Base-by-base conservation (phyloP, 2,329 filamentous ascomycete species). In the Colletotrichum musicola region DNA sequence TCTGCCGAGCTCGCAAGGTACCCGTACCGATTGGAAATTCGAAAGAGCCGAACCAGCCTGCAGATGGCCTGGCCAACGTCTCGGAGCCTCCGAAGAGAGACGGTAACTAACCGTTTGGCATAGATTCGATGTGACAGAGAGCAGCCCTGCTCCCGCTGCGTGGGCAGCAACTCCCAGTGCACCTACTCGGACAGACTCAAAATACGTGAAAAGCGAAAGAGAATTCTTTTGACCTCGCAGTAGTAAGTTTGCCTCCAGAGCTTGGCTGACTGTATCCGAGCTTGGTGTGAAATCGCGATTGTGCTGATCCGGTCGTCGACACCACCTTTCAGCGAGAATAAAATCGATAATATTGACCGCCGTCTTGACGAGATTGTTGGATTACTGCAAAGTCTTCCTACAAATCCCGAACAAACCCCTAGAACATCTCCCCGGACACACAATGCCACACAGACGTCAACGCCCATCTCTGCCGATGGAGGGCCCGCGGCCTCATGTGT, bases 381-480 rank as follows among this genome's bases (percentile, higher is more conserved):
- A 14, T n/a, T 42, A 3, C 13, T 42, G 13, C 10, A 42, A n/a
- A 42, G 30, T 35, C 40, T n/a, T 42, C 40, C 13, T 42, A 1
- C 40, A 16, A n/a, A 42, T 5, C 12, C 40, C 16, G 13, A 42
- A 42, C 3, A 42, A 42, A 14, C 13, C 10, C 12, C 12, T 9
- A 9, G 27, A 30, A 16, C 40, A 42, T 13, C 40, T 42, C 40
- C 12, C 13, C 16, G 40, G 40, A 42, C 40, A 12, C 40, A 13
- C 5, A 5, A 42, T 42, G 27, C 13, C 40, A 42, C 12, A 16
- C 40, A 13, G 40, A 42, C 40, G 2, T 42, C 40, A 5, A 42
- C 40, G 16, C 40, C 12, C 40, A 9, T 16, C 16, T 73, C 20
- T 74, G 75, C n/a, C 76, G 75, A 20, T 73, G 74, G 6, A 74